phyloP scores from a whole-genome alignment of 1,284 basidiomycete genomes.

The Blastosporella zonata region DNA sequence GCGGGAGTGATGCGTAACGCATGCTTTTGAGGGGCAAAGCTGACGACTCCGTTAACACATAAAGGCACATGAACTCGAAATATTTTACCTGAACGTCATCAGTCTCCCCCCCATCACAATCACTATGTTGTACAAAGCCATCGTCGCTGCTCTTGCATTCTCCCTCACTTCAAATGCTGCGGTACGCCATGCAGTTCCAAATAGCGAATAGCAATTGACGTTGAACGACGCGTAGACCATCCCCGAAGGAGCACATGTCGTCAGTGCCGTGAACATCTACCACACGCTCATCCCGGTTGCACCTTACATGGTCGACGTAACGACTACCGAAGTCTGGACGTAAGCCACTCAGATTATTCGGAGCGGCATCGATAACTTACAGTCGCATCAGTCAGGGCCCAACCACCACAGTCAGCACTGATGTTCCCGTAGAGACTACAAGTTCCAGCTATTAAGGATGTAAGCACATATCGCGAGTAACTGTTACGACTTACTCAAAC shows the following conservation, averaged over 20 bases:
- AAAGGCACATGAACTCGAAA: not conserved
- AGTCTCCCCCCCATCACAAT: not conserved
- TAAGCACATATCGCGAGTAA: too few relatives aligned
- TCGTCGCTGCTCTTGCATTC: not conserved
- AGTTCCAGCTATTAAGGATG: not conserved
- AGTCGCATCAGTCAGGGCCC: not conserved
- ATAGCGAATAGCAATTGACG: not conserved
- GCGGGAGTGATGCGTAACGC: not conserved
- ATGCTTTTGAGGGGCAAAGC: not conserved
- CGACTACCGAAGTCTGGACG: not conserved
- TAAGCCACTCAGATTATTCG: not conserved
- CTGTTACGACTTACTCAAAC: too few relatives aligned
- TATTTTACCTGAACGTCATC: not conserved
- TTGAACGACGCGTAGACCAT: not conserved
- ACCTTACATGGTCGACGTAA: not conserved
- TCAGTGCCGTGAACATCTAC: not conserved
- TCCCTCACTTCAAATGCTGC: constrained; percentile 1
- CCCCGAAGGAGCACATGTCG: not conserved
- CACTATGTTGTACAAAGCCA: constrained; percentile 4
- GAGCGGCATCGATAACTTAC: not conserved
- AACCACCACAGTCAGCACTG: not conserved
- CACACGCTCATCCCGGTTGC: not conserved
- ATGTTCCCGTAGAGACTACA: not conserved
- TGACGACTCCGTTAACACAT: not conserved
- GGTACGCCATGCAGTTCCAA: not conserved